Evolutionary conservation across 2,329 filamentous ascomycete species (phyloP).

Genomic region (Ceratocystis destructans): DNA sequence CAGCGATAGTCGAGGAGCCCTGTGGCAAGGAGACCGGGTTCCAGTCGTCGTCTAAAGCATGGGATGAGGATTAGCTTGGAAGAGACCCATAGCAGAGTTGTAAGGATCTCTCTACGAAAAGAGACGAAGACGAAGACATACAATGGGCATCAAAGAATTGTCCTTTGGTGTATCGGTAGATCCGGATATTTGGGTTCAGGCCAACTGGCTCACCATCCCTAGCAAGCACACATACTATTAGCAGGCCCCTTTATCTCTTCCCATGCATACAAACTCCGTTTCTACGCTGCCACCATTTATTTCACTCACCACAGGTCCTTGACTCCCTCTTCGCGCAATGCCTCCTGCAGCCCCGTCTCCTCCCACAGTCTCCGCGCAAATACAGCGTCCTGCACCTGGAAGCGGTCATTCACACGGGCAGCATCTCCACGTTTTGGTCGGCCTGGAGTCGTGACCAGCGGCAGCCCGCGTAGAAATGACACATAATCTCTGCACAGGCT

Average conservation of each 20-base stretch:
- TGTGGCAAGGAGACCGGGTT: constrained; percentile 51
- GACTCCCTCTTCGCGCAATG: constrained; percentile 33
- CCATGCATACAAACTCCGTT: not conserved
- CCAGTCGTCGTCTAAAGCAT: constrained; percentile 62
- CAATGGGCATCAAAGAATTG: constrained; percentile 92
- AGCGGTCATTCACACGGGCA: constrained; percentile 77
- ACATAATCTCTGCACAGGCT: constrained; percentile 65
- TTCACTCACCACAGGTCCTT: constrained; percentile 33
- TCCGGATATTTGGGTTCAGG: constrained; percentile 73
- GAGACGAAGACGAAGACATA: constrained; percentile 33
- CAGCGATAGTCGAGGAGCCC: constrained; percentile 24
- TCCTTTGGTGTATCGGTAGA: constrained; percentile 73
- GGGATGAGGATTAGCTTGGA: not conserved
- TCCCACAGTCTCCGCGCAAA: constrained; percentile 70
- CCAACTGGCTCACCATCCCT: constrained; percentile 80
- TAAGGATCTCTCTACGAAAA: constrained; percentile 6
- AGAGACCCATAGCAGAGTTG: too few relatives aligned
- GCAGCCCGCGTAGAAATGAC: constrained; percentile 53
- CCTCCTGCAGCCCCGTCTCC: constrained; percentile 57
- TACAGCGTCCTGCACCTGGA: constrained; percentile 59
- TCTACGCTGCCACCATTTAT: not conserved
- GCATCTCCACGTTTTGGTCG: constrained; percentile 70
- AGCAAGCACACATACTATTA: not conserved
- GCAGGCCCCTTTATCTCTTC: too few relatives aligned
- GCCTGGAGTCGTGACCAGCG: constrained; percentile 63